Conservation (phyloP, 176 grass and related monocot genomes). For the Bothriochloa decipiens region DNA sequence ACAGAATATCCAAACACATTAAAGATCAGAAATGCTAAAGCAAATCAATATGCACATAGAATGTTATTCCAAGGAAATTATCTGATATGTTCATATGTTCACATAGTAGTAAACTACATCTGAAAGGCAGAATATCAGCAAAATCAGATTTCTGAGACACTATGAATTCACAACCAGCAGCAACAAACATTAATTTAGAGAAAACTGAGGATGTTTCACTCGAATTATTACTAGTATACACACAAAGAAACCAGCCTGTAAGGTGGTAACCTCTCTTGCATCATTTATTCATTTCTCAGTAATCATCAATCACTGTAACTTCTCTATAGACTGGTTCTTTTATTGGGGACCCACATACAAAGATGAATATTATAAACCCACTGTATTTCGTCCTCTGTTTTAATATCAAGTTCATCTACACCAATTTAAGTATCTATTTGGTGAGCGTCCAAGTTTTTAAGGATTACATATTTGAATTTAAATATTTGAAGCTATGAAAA, state of each 20-base stretch:
- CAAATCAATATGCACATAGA: slow-evolving; percentile 67
- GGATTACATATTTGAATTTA: not conserved
- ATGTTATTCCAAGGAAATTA: slow-evolving; percentile 13
- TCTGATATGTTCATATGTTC: not conserved
- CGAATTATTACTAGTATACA: not conserved
- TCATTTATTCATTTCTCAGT: not conserved
- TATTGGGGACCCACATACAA: not conserved
- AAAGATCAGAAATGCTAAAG: slow-evolving; percentile 72
- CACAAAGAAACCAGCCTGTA: not conserved
- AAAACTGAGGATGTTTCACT: not conserved
- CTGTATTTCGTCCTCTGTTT: not conserved
- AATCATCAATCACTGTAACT: not conserved
- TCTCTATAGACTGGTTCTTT: not conserved
- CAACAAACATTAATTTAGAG: slow-evolving; percentile 5
- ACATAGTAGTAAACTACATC: not conserved
- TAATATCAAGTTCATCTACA: not conserved
- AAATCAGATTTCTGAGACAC: not conserved
- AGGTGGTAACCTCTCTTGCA: not conserved
- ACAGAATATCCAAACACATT: not conserved
- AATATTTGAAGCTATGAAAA: not conserved
- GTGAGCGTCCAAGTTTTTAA: not conserved
- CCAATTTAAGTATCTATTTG: not conserved
- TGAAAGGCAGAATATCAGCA: not conserved
- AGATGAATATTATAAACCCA: not conserved
- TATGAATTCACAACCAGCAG: not conserved